phyloP scores from a whole-genome alignment of 2,329 filamentous ascomycete species.

The Emericellopsis cladophorae region DNA sequence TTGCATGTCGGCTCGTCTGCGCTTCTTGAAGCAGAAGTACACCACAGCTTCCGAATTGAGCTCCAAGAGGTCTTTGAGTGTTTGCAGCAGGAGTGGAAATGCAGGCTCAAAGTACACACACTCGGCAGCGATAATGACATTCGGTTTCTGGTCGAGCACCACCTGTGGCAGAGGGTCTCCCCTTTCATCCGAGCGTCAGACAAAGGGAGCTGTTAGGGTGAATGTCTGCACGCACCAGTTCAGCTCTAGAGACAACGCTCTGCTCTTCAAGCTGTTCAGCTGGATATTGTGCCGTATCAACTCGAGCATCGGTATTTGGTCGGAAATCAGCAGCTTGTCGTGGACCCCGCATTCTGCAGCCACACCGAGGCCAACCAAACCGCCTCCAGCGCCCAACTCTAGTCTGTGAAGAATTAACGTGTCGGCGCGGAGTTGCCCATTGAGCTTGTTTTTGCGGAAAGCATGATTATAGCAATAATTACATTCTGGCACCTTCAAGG shows the following conservation, averaged over 20 bases:
- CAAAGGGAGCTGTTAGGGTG: not conserved
- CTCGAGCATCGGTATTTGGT: conserved; percentile 73
- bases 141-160: conserved; percentile 46
- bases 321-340: conserved; percentile 62
- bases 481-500: conserved; percentile 61
- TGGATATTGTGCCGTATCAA: conserved; percentile 79
- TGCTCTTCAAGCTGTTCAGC: conserved; percentile 58
- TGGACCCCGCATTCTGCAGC: conserved; percentile 41
- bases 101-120: conserved; percentile 97
- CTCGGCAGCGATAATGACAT: conserved; percentile 85
- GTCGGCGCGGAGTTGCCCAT: not conserved
- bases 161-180: conserved; percentile 43
- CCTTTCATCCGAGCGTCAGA: conserved; percentile 23
- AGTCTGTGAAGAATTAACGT: conserved; percentile 39
- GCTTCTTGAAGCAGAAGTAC: conserved; percentile 91
- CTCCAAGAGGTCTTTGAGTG: conserved; percentile 60
- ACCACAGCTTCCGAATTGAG: conserved; percentile 53
- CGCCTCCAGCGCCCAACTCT: conserved; percentile 85
- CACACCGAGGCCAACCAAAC: conserved; percentile 62
- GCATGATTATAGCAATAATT: conserved; percentile 23
- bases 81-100: conserved; percentile 75
- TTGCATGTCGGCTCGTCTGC: conserved; percentile 66
- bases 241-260: conserved; percentile 56
- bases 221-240: conserved; percentile 55
- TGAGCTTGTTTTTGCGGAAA: not conserved